Evolutionary conservation across 2,329 filamentous ascomycete genomes (phyloP), one percentile per base, ranked within the genome.

Genomic region (Endocalyx cinctus): DNA sequence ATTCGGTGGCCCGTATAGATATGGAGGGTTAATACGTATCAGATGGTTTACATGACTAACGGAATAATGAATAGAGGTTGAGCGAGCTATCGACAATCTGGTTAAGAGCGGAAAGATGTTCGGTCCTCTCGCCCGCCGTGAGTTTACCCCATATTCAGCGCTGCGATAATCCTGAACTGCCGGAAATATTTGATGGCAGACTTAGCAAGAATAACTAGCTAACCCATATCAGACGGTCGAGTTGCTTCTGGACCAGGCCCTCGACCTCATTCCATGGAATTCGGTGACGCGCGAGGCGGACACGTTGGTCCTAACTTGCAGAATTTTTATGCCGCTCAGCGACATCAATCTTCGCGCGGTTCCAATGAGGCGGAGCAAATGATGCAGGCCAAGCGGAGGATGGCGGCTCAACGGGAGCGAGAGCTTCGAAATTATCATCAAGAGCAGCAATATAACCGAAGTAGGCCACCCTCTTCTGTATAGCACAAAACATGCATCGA

Each of bases 381-480:
- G 80, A 87, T 95, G 76, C 92, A 97, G 79, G 89, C 88, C 56
- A 97, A 97, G 78, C 87, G 92, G 72, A 85, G 90, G 74, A 94
- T 97, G 87, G 92, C 92, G 58, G 92, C 92, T 63, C 92, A 97
- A 71, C 87, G 92, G 67, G 92, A 98, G 75, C 86, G 90, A 67
- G 92, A 98, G 73, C 82, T 98, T 66, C 87, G 92, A 67, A 98
- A 97, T 70, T 95, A 97, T 70, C 92, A 98, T 71, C 94, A 96
- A 70, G 92, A 98, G 79, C 92, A 98, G 79, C 92, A 98, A 80
- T 97, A 94, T 71, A 94, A 97, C 75, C 83, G 90, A 87, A 96
- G 92, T 97, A 87, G 80, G 84, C 80, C 80, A 66, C 77, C 79
- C 77, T 77, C 76, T 75, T 73, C 77, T 78, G 74, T 76, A 78